phyloP scores from a whole-genome alignment of 345 rosid species.

The Moringa oleifera region DNA sequence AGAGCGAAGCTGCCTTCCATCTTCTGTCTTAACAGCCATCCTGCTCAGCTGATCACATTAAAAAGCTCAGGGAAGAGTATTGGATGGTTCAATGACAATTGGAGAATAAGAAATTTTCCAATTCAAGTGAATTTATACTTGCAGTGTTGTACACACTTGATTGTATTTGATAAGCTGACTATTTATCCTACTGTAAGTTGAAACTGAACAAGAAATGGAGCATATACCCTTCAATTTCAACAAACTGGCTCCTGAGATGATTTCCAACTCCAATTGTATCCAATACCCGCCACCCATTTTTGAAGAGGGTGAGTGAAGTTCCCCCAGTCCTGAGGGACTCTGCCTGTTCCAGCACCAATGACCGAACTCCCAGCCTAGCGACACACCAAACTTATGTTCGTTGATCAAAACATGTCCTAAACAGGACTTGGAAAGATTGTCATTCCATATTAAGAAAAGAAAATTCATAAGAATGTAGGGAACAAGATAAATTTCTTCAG shows the following conservation, averaged over 20 bases:
- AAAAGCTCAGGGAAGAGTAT: slow-evolving; percentile 34
- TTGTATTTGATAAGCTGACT: no score
- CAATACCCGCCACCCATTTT: slow-evolving; percentile 94
- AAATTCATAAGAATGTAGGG: no score
- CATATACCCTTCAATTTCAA: slow-evolving; percentile 77
- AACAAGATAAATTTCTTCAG: no score
- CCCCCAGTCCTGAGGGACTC: slow-evolving; percentile 86
- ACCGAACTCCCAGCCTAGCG: slow-evolving; percentile 60
- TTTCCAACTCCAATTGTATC: slow-evolving; percentile 78
- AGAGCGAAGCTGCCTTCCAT: slow-evolving; percentile 82
- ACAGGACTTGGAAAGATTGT: no score
- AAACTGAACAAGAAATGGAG: slow-evolving; percentile 11
- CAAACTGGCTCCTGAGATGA: slow-evolving; percentile 67
- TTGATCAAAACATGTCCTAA: no score
- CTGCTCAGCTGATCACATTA: slow-evolving; percentile 77
- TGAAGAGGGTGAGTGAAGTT: slow-evolving; percentile 84
- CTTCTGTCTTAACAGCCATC: slow-evolving; percentile 75
- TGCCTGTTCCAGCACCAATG: slow-evolving; percentile 82
- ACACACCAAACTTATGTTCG: slow-evolving; percentile 4
- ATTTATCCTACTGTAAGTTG: neutral
- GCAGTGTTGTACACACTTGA: no score
- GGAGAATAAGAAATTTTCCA: no score
- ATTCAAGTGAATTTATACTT: no score
- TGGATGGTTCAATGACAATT: no score
- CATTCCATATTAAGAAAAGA: neutral